These are phyloP conservation scores for Lipomyces yamadae DNA, from an alignment of 805 yeast genomes.

Conservation along the genomic window DNA sequence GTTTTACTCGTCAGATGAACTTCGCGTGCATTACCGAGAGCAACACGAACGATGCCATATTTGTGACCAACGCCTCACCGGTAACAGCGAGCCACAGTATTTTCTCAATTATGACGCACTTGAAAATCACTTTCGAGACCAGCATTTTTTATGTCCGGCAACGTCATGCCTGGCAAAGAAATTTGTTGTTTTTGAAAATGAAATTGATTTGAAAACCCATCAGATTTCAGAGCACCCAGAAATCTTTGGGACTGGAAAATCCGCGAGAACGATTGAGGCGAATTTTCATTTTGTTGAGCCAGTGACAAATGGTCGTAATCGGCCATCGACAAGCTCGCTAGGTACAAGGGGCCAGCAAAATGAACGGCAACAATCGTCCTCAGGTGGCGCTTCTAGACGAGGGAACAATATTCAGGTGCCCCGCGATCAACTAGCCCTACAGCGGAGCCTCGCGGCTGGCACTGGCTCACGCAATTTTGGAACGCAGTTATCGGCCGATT, in stretches of 20 bases:
- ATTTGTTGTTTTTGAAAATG: constrained; percentile 89
- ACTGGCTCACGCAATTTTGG: constrained; percentile 19
- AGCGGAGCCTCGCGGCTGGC: not conserved
- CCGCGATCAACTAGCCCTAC: constrained; percentile 8
- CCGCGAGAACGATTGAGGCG: constrained; percentile 31
- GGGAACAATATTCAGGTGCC: constrained; percentile 1
- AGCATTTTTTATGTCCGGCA: constrained; percentile 79
- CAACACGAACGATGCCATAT: constrained; percentile 87
- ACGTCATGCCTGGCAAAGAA: constrained; percentile 82
- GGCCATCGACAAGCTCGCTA: constrained; percentile 12
- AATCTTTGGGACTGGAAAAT: constrained; percentile 47
- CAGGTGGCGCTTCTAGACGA: not conserved
- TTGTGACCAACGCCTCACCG: constrained; percentile 71
- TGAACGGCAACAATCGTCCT: not conserved
- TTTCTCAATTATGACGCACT: constrained; percentile 77
- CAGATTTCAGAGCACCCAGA: constrained; percentile 81
- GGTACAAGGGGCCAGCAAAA: not conserved
- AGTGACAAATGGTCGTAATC: constrained; percentile 1
- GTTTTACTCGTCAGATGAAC: constrained; percentile 88
- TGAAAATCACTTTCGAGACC: constrained; percentile 70
- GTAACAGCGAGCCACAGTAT: constrained; percentile 63
- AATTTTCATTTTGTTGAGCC: constrained; percentile 26
- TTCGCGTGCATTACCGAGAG: constrained; percentile 78
- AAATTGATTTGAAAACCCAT: constrained; percentile 84
- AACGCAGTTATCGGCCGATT: constrained; percentile 23